These are phyloP conservation scores for Brassica balearica DNA, from an alignment of 441 rosid genomes.

Conservation along the genomic window DNA sequence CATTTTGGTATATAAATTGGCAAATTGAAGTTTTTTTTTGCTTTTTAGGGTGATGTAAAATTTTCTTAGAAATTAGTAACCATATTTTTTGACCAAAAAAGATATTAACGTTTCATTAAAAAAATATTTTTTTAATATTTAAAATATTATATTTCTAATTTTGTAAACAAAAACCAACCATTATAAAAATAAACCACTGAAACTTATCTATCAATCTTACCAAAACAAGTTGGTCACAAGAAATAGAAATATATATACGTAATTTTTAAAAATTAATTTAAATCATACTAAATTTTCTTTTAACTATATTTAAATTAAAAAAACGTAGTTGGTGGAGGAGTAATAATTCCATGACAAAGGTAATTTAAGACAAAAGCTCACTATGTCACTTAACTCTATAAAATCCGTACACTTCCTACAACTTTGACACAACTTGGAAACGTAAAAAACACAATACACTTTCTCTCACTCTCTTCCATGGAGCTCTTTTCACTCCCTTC, in stretches of 20 bases:
- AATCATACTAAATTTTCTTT: not conserved
- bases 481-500: conserved; percentile 52
- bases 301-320: not conserved
- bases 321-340: conserved; percentile 38
- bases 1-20: not conserved
- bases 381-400: conserved; percentile 38
- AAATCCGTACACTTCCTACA: conserved; percentile 37
- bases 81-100: no score
- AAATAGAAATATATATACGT: not conserved
- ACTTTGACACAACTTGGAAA: conserved; percentile 28
- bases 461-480: conserved; percentile 12
- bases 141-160: no score
- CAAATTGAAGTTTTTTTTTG: not conserved
- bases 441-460: conserved; percentile 16
- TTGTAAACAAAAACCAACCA: not conserved
- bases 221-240: not conserved
- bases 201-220: not conserved
- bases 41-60: not conserved
- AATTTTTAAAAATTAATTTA: not conserved
- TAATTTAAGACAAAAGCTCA: conserved; percentile 32
- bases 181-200: not conserved
- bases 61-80: not conserved
- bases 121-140: no score
- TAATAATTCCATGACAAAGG: conserved; percentile 28
- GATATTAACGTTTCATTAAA: no score